These are phyloP conservation scores for Agrostemma githago DNA, from an alignment of 148 eudicot genomes.

Conservation along the genomic window DNA sequence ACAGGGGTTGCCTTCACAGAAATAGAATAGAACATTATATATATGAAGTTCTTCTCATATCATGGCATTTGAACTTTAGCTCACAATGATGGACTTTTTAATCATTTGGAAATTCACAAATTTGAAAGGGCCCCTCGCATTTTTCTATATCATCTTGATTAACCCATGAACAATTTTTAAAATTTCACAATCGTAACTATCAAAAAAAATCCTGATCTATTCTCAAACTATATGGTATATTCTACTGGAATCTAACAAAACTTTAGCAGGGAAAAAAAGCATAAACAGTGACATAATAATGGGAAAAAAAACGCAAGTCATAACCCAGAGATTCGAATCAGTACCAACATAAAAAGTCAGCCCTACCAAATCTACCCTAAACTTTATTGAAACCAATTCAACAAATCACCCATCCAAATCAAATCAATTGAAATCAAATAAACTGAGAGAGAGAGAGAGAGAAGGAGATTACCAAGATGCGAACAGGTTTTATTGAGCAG, in stretches of 20 bases:
- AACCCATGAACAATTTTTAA: background rate
- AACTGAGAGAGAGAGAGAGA: background rate
- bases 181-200: background rate
- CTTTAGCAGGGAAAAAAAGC: background rate
- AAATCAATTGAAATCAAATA: background rate
- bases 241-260: background rate
- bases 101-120: too few relatives aligned
- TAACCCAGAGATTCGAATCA: conserved; percentile 2
- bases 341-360: background rate
- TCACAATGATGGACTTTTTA: too few relatives aligned
- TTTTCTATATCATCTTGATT: background rate
- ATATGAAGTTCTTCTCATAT: too few relatives aligned
- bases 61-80: too few relatives aligned
- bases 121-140: too few relatives aligned
- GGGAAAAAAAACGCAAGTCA: background rate
- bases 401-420: background rate
- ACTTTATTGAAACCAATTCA: background rate
- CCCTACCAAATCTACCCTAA: background rate
- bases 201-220: background rate
- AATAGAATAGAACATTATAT: too few relatives aligned
- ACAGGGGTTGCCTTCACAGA: background rate
- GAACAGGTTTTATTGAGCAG: too few relatives aligned
- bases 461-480: too few relatives aligned
- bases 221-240: background rate
- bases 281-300: background rate